Evolutionary conservation across 345 rosid species (phyloP).

Genomic region (Lumnitzera racemosa): DNA sequence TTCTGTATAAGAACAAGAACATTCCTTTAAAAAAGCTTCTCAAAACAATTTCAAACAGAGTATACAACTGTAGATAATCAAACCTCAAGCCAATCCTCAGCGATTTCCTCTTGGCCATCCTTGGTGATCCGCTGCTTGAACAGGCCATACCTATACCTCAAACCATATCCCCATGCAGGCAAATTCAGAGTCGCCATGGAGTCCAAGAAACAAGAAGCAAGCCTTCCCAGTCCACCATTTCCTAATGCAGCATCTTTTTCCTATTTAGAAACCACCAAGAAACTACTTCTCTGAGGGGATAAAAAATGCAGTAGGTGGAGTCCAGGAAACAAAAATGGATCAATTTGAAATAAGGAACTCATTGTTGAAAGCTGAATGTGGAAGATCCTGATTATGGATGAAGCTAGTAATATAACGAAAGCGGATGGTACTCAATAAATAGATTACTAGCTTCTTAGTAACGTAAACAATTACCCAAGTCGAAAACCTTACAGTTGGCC

Average conservation of each 20-base stretch:
- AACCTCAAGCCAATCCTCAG: constrained; percentile 99
- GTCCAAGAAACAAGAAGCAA: constrained; percentile 93
- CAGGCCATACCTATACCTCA: constrained; percentile 89
- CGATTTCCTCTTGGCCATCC: constrained; percentile 89
- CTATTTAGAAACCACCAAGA: constrained; percentile 21
- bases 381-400: no score
- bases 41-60: constrained; percentile 1
- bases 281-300: neutral
- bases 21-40: constrained; percentile 11
- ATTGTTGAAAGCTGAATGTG: no score
- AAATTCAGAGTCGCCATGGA: constrained; percentile 94
- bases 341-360: neutral
- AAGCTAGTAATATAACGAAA: no score
- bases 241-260: constrained; percentile 99
- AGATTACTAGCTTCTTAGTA: no score
- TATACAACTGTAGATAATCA: constrained; percentile 5
- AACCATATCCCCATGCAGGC: constrained; percentile 99
- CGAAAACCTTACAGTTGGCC: no score
- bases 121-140: constrained; percentile 78
- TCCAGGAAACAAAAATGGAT: neutral
- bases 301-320: neutral
- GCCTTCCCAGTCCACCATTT: constrained; percentile 97
- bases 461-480: no score
- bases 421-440: no score
- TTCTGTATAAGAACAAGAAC: constrained; percentile 51